Conservation (phyloP, 2,329 filamentous ascomycete species). For the Alternaria triticimaculans region DNA sequence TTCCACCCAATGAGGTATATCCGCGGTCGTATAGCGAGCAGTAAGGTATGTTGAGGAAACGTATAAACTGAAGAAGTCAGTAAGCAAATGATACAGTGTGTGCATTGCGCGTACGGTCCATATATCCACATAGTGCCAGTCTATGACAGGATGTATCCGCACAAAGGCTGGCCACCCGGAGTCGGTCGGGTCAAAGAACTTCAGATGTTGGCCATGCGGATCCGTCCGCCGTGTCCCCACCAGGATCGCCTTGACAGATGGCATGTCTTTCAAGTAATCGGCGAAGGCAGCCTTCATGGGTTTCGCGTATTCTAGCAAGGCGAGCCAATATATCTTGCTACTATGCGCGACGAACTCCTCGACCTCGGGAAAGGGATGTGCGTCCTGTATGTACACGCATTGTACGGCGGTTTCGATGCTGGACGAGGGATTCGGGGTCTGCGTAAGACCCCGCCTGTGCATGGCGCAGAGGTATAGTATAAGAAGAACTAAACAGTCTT, state of each 20-base stretch:
- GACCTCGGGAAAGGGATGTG: slow-evolving; percentile 83
- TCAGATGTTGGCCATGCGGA: slow-evolving; percentile 81
- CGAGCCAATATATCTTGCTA: slow-evolving; percentile 73
- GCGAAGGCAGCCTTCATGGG: slow-evolving; percentile 84
- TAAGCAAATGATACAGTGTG: neutral
- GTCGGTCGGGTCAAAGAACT: slow-evolving; percentile 87
- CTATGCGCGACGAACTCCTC: slow-evolving; percentile 80
- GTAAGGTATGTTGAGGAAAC: slow-evolving; percentile 79
- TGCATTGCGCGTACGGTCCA: slow-evolving; percentile 73
- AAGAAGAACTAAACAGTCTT: slow-evolving; percentile 93
- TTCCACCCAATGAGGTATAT: slow-evolving; percentile 92
- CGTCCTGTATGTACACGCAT: slow-evolving; percentile 86
- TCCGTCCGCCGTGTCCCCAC: slow-evolving; percentile 91
- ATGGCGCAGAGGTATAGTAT: slow-evolving; percentile 79
- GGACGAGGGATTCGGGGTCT: slow-evolving; percentile 25
- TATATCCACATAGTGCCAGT: slow-evolving; percentile 96
- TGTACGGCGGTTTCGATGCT: slow-evolving; percentile 61
- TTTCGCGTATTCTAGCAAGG: slow-evolving; percentile 74
- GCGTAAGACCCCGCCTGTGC: slow-evolving; percentile 45
- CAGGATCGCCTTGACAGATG: slow-evolving; percentile 76
- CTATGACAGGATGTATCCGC: slow-evolving; percentile 92
- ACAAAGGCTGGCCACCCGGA: slow-evolving; percentile 90
- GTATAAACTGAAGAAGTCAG: slow-evolving; percentile 68
- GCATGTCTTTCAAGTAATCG: slow-evolving; percentile 72
- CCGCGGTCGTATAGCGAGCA: slow-evolving; percentile 87